Evolutionary conservation across 345 rosid genomes (phyloP), one percentile per base, ranked within the genome.

Genomic region (Firmiana major): DNA sequence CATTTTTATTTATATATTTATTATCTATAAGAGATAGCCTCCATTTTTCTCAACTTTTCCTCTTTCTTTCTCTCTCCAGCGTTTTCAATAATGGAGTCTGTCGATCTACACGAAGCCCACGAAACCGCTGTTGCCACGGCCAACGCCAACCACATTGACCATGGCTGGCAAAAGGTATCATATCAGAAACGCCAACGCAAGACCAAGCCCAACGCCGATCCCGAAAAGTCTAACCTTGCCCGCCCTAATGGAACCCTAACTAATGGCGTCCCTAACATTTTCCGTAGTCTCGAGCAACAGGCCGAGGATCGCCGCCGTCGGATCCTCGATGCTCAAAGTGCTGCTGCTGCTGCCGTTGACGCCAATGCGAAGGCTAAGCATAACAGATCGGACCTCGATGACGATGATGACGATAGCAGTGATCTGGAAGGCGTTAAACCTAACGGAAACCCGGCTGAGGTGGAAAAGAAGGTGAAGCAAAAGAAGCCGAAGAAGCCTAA

Each of bases 401-500:
- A 79, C 3, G 86, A 80, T 43, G 85, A 80, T 26, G 83, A 77
- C 9, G 85, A 84, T 3, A 83, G 80, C 7, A 88, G 85, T 70
- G 91, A 86, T 9, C 88, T 68, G 73, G 82, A 66, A 22, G 82
- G 51, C 54, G 46, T 26, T 38, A 82, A 78, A 48, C 79, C 81
- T 77, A 75, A 84, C 76, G 78, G 42, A 34, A 81, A 79, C 80
- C 64, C 76, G 7, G 79, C 73, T 9, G 83, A 67, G 55, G 87
- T 80, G 67, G 64, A 64, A 31, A 87, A 86, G 77, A 84, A 83
- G 84, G 68, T 60, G 42, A 89, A 89, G 79, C 83, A 75, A 6
- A 91, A 89, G 86, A 89, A 91, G 83, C 87, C 82, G 72, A 91
- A 89, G 89, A 91, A 88, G 80, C 95, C 93, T 1, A 91, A 91